Evolutionary conservation across 345 rosid genomes (phyloP), one percentile per base, ranked within the genome.

Genomic region (Barbarea vulgaris): DNA sequence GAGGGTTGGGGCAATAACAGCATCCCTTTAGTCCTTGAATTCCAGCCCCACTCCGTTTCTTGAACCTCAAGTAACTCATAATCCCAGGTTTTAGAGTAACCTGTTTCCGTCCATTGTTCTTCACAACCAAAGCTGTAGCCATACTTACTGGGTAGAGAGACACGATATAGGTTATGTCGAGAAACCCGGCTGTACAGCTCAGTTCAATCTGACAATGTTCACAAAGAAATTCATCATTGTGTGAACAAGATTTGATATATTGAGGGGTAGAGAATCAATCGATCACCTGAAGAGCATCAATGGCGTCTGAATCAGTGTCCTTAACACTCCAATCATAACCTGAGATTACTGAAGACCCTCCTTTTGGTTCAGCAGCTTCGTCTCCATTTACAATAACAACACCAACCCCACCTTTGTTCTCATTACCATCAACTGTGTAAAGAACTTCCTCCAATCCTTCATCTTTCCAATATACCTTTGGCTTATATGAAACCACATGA

Each of bases 231-330:
- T 33, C 41, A 55, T 55, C 57, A 74, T 64, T 42, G 54, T 15
- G 5, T 73, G 11, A 47, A 44, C 28, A 27, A 65, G 9, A 50
- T 54, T 18, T 31, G 52, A 74, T 33, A 6, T 18, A 37, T 11
- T 27, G 47, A n/a, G 5, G 24, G 15, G 22, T 30, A 54, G 4
- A 53, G 19, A 42, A 48, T 19, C 18, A 2, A 33, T 37, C 14
- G 3, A 53, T 76, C 69, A 91, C 97, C 97, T 94, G 97, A 58
- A 91, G 83, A 36, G 97, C 95, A 80, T 90, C 97, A 74, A 90
- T 90, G 81, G 97, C 77, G 42, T 94, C 98, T 24, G 87, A 88
- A 81, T 91, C 97, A 63, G 82, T 87, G 68, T 84, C 96, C 78
- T 84, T 87, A 3, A 94, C 88, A 72, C 74, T 86, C 97, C 98